Percentiles rank a stretch among this genome's conserved stretches.
phyloP scores from a whole-genome alignment of 192 early-diverging fungal species.

The Gigaspora rosea region DNA sequence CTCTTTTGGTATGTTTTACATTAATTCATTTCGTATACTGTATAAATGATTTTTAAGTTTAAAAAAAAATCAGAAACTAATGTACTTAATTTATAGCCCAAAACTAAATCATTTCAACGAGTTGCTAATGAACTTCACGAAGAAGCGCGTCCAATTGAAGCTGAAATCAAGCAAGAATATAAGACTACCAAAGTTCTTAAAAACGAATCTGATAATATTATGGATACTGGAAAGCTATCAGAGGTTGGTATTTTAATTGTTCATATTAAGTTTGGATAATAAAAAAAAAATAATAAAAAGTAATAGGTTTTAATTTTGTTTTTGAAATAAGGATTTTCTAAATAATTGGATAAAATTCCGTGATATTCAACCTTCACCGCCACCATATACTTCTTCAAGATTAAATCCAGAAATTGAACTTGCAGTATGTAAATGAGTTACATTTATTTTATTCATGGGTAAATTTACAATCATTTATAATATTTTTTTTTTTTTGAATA shows the following conservation, averaged over 20 bases:
- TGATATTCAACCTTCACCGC: slow-evolving; percentile 29
- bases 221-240: slow-evolving; percentile 8
- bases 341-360: slow-evolving; percentile 28
- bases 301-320: background rate
- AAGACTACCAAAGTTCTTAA: slow-evolving; percentile 31
- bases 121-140: slow-evolving; percentile 30
- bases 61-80: background rate
- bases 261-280: background rate
- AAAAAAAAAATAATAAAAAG: background rate
- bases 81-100: slow-evolving; percentile 16
- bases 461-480: background rate
- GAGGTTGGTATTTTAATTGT: background rate
- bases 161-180: slow-evolving; percentile 31
- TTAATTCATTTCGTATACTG: background rate
- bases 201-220: slow-evolving; percentile 23
- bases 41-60: no score
- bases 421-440: background rate
- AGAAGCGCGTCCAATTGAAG: slow-evolving; percentile 25
- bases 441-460: background rate
- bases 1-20: slow-evolving; percentile 12
- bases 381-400: slow-evolving; percentile 26
- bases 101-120: slow-evolving; percentile 31
- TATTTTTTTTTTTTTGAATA: background rate
- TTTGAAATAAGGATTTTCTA: slow-evolving; percentile 17
- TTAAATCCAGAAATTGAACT: slow-evolving; percentile 29